Base-by-base conservation (phyloP, 1,284 basidiomycete genomes). In the Malassezia globosa region DNA sequence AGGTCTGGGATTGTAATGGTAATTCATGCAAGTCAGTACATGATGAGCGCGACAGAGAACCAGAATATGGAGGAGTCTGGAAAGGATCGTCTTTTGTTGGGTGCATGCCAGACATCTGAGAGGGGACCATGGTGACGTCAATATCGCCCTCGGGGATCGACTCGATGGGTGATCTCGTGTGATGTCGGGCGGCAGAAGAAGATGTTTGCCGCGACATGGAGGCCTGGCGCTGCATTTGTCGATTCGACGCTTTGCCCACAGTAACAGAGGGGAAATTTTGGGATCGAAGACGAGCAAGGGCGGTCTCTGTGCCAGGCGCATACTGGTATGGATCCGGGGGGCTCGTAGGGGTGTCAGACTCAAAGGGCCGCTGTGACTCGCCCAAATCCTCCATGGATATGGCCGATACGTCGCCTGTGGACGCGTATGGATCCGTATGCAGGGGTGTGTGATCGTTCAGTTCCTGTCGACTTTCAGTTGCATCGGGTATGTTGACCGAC, bases 191-290 rank as follows among this genome's bases (percentile, higher is more conserved):
- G 27, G 16, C 18, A 14, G 8, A 18, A 21, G 18, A 19, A 26
- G 2, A 22, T 10, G 6, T 18, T 13, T n/a, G 39, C 13, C 14
- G 2, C 26, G 14, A 13, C n/a, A 31, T 24, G 3, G 39, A 19
- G 5, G 23, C 18, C 26, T 41, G 39, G 7, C 29, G 41, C 16
- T 42, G 37, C 24, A 26, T 19, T 39, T 46, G 42, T 24, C 37
- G 6, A 19, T 38, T 51, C 7, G 49, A 51, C n/a, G 43, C 43
- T 19, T 42, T 27, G 5, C 49, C 49, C 1, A 46, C 49, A 4
- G 49, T 51, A 6, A 51, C 49, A 3, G 31, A 37, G 21, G 49
- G 49, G 21, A 51, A 51, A 25, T 51, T 34, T 19, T 29, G 40
- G n/a, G 48, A 31, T 10, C 37, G 42, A 2, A 46, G 23, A 13